Evolutionary conservation across 2,329 filamentous ascomycete genomes (phyloP).

Genomic region (Byssochlamys sp.): DNA sequence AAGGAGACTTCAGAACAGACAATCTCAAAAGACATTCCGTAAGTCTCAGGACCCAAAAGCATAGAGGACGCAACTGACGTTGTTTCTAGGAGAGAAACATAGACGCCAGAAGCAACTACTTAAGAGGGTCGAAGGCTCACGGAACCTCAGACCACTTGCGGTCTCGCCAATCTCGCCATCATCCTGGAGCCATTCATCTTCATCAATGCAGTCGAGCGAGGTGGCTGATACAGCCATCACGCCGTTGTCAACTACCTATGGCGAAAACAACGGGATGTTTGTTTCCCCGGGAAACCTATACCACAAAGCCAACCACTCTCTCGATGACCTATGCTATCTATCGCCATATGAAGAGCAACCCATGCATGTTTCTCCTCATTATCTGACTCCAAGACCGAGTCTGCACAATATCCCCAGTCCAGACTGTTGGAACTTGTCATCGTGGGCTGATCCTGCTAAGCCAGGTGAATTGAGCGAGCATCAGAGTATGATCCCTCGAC

Average conservation of each 20-base stretch:
- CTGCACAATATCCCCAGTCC: neutral
- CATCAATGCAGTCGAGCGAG: neutral
- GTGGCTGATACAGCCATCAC: neutral
- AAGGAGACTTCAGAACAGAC: slow-evolving; percentile 10
- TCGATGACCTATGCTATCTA: neutral
- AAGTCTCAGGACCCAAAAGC: neutral
- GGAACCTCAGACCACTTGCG: neutral
- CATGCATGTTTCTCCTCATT: neutral
- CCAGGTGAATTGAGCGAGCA: too few relatives aligned
- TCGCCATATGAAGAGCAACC: neutral
- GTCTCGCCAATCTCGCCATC: neutral
- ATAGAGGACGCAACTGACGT: neutral
- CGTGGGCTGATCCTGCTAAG: neutral
- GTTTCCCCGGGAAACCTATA: neutral
- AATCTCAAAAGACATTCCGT: slow-evolving; percentile 6
- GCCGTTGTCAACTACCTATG: neutral
- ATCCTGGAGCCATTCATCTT: neutral
- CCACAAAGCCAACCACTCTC: neutral
- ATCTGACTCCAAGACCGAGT: neutral
- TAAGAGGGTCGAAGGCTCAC: neutral
- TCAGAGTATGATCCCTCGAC: neutral
- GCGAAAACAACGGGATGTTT: neutral
- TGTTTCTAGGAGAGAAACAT: neutral
- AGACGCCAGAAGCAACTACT: neutral
- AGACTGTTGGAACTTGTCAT: neutral